These are phyloP conservation scores for Arachnomyces sp. DNA, from an alignment of 2,329 filamentous ascomycete species.

Conservation along the genomic window DNA sequence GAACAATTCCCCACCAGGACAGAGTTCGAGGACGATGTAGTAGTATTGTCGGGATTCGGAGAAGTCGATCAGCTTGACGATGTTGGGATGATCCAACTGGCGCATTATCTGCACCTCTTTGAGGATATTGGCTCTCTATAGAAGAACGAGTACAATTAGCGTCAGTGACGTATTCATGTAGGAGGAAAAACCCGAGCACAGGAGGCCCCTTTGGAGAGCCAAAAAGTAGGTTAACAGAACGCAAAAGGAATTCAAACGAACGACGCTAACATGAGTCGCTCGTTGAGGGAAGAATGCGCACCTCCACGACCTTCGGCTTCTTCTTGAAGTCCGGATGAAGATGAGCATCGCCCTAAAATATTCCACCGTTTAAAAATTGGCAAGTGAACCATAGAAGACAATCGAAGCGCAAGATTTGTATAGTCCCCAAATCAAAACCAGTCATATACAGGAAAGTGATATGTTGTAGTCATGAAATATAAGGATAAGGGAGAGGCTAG, in stretches of 20 bases:
- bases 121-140: slow-evolving; percentile 86
- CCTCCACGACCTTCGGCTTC: slow-evolving; percentile 92
- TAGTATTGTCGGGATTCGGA: slow-evolving; percentile 92
- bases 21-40: slow-evolving; percentile 92
- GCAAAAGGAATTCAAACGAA: slow-evolving; percentile 14
- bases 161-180: slow-evolving; percentile 7
- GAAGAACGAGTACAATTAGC: slow-evolving; percentile 4
- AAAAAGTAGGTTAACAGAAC: slow-evolving; percentile 5
- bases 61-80: slow-evolving; percentile 88
- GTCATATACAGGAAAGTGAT: too few relatives aligned
- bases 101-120: slow-evolving; percentile 99
- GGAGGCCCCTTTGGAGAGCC: neutral
- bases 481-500: slow-evolving; percentile 22
- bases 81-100: slow-evolving; percentile 90
- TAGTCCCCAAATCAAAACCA: neutral
- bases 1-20: slow-evolving; percentile 91
- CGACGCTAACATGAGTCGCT: neutral
- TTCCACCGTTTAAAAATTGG: slow-evolving; percentile 40
- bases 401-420: too few relatives aligned
- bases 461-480: slow-evolving; percentile 16
- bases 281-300: slow-evolving; percentile 51
- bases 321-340: slow-evolving; percentile 96
- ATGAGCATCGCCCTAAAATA: slow-evolving; percentile 75
- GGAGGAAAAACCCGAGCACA: slow-evolving; percentile 1
- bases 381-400: slow-evolving; percentile 29